A percentile compares a stretch with the other conserved stretches of the same genome.
These are phyloP conservation scores for Canna indica DNA, from an alignment of 176 grass and related monocot genomes.

Conservation along the genomic window DNA sequence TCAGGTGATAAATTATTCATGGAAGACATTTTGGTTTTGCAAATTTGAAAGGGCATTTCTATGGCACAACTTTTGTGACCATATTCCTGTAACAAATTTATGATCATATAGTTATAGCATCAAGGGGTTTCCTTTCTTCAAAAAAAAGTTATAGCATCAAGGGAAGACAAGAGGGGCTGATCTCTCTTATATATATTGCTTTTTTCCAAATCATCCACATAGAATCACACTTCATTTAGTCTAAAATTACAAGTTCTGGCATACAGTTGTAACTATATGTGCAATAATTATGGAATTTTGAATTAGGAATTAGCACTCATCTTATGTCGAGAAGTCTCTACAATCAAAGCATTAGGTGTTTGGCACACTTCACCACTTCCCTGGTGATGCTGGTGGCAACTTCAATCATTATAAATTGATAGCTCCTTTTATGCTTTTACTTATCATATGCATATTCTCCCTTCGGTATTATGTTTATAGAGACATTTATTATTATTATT, in stretches of 20 bases:
- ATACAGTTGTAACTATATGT: too few relatives aligned
- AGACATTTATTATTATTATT: not conserved
- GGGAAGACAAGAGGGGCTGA: too few relatives aligned
- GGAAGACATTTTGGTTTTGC: not conserved
- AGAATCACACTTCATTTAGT: too few relatives aligned
- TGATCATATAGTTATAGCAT: not conserved
- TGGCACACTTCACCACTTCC: conserved; percentile 16
- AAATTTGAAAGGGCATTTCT: not conserved
- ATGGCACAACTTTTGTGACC: too few relatives aligned
- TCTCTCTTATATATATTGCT: too few relatives aligned
- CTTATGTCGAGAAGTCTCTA: conserved; percentile 25
- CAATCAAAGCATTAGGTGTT: conserved; percentile 26
- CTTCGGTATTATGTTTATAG: not conserved
- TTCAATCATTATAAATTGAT: conserved; percentile 27
- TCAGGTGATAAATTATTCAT: not conserved
- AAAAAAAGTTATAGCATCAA: too few relatives aligned
- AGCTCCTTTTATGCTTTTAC: conserved; percentile 17
- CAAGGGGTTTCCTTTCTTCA: too few relatives aligned
- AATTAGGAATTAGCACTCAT: conserved; percentile 8
- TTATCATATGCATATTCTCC: not conserved
- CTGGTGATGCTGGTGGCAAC: conserved; percentile 30
- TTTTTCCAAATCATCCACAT: too few relatives aligned
- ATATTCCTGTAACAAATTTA: conserved; percentile 21
- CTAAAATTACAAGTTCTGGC: too few relatives aligned
- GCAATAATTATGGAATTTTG: too few relatives aligned